Evolutionary conservation across 139 green algal species (phyloP).

Genomic region (Spirogloea muscicola): DNA sequence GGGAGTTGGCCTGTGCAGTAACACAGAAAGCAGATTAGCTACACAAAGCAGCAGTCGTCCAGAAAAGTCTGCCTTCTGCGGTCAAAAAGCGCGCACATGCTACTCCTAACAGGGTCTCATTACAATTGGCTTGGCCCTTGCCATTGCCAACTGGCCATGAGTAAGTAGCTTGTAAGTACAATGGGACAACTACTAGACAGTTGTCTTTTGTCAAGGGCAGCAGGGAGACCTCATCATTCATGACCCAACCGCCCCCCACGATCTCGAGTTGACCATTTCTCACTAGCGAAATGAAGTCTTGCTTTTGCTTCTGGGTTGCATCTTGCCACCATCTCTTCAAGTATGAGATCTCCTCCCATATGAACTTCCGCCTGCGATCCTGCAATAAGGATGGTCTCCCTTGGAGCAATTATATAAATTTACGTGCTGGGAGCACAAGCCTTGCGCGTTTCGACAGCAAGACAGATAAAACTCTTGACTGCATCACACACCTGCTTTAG

Average conservation of each 20-base stretch:
- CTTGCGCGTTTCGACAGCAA: not conserved
- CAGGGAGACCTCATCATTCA: slow-evolving; percentile 38
- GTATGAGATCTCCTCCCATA: slow-evolving; percentile 43
- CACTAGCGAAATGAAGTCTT: slow-evolving; percentile 21
- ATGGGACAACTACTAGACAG: not conserved
- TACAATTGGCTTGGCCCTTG: not conserved
- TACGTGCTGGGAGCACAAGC: not conserved
- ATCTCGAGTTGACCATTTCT: slow-evolving; percentile 30
- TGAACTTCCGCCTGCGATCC: slow-evolving; percentile 30
- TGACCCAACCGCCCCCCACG: slow-evolving; percentile 41
- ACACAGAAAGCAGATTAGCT: not conserved
- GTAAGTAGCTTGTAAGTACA: not conserved
- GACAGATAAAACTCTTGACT: slow-evolving; percentile 1
- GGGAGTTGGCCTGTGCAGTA: slow-evolving; percentile 25
- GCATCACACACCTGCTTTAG: slow-evolving; percentile 25
- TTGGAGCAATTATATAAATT: not conserved
- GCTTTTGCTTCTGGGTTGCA: not conserved
- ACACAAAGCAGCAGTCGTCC: not conserved
- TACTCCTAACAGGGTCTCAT: not conserved
- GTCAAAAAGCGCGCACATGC: not conserved
- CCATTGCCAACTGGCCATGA: not conserved
- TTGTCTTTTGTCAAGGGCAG: not conserved
- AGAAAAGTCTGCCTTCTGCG: not conserved
- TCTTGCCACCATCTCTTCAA: slow-evolving; percentile 30
- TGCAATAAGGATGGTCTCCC: slow-evolving; percentile 6